Conservation (phyloP, 306 rosid genomes). For the Vachellia pachyceras region DNA sequence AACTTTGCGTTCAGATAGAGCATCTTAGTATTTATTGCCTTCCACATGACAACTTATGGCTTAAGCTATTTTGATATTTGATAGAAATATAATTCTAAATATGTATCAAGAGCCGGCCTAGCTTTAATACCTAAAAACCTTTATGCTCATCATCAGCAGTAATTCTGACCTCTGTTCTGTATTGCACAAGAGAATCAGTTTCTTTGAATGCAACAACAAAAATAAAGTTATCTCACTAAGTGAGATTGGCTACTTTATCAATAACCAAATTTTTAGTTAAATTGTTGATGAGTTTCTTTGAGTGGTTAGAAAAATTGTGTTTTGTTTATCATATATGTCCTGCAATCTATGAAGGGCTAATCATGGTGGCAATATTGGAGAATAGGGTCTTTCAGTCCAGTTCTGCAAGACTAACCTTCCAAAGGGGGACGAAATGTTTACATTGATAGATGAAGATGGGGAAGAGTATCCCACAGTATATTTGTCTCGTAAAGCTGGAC, state of each 20-base stretch:
- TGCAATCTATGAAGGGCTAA: background rate
- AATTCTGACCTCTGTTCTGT: background rate
- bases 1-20: background rate
- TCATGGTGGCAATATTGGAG: constrained; percentile 29
- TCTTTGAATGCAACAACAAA: too few relatives aligned
- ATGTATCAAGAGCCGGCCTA: too few relatives aligned
- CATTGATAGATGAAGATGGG: constrained; percentile 73
- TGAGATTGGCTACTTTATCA: too few relatives aligned
- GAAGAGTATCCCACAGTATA: constrained; percentile 59
- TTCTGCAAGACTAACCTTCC: constrained; percentile 68
- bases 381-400: constrained; percentile 67
- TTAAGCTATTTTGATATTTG: too few relatives aligned
- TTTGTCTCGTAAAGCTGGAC: constrained; percentile 61
- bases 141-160: background rate
- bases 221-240: too few relatives aligned
- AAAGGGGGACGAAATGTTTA: constrained; percentile 48
- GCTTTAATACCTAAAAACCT: background rate
- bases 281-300: background rate
- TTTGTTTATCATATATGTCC: background rate
- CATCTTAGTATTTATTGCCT: background rate
- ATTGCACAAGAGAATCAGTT: background rate
- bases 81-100: too few relatives aligned
- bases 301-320: background rate
- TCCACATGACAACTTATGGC: background rate
- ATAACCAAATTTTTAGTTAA: too few relatives aligned